Evolutionary conservation across 1,284 basidiomycete genomes (phyloP).

Genomic region (Trichosporon coremiiforme): DNA sequence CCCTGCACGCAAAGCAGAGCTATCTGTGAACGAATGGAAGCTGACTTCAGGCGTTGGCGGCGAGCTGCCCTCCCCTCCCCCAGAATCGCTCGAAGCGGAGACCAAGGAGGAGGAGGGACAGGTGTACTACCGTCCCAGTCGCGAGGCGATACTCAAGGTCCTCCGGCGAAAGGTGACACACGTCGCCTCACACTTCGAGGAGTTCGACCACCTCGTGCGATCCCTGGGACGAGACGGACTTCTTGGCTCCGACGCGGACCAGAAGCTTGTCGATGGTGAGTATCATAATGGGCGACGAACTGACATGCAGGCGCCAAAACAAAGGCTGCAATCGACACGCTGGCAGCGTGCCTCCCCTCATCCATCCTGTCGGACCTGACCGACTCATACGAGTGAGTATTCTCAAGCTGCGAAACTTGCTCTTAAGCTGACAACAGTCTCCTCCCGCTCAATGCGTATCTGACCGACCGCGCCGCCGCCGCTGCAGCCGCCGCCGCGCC

Average conservation of each 20-base stretch:
- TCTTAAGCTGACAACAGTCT: slow-evolving; percentile 33
- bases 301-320: slow-evolving; percentile 38
- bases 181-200: slow-evolving; percentile 39
- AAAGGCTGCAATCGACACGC: slow-evolving; percentile 40
- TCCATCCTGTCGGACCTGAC: slow-evolving; percentile 25
- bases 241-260: slow-evolving; percentile 28
- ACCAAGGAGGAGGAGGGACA: not conserved
- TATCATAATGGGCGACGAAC: not conserved
- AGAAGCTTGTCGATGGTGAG: slow-evolving; percentile 39
- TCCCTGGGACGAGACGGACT: slow-evolving; percentile 44
- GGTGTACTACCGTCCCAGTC: slow-evolving; percentile 46
- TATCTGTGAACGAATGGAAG: not conserved
- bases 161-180: slow-evolving; percentile 43
- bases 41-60: slow-evolving; percentile 34
- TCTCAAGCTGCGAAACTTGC: too few species aligned
- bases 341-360: slow-evolving; percentile 42
- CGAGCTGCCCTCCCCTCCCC: slow-evolving; percentile 39
- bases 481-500: slow-evolving; percentile 40
- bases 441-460: slow-evolving; percentile 35
- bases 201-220: slow-evolving; percentile 51
- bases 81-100: slow-evolving; percentile 21
- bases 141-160: slow-evolving; percentile 32
- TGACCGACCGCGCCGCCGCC: slow-evolving; percentile 42
- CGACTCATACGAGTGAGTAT: slow-evolving; percentile 38
- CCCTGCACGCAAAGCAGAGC: too few species aligned